Evolutionary conservation across 208 protist species (phyloP), one percentile per base, ranked within the genome.

Genomic region (Angomonas deanei): DNA sequence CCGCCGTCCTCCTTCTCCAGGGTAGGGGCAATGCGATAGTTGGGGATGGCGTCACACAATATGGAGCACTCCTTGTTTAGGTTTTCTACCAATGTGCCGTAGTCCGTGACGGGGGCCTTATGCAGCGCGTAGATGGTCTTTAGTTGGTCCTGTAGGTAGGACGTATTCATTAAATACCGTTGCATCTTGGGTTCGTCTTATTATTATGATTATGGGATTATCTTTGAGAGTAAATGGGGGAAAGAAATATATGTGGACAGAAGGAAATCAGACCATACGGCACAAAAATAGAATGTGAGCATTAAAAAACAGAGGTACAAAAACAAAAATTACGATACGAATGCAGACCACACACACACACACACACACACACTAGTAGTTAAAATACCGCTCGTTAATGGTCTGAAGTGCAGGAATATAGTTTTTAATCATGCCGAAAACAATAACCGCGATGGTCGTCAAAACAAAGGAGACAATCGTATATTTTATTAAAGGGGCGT

Each of bases 81-180:
- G 67, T 88, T 93, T 60, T 87, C 63, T 27, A 96, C 91, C 2
- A 96, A 75, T 61, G 88, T 76, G 27, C 84, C 85, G 69, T 96
- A 96, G 59, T 96, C 80, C 26, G 50, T 68, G 26, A 92, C 76
- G 0, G 82, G 86, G 49, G 78, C 73, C 42, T 91, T 93, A 69
- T 96, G 91, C 31, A 96, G 75, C 3, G 56, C 33, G 59, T 96
- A 78, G 47, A 96, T 70, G 42, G 75, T 70, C 73, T 91, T 91
- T 23, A 96, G 61, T 38, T 80, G 72, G 61, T 80, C 81, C 72
- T 93, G 86, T 36, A 96, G 68, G 66, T 94, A 96, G 64, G 84
- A 89, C 81, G 86, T 96, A 58, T 96, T 96, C 91, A 96, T 96
- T 64, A 96, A 82, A 60, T 93, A 93, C 46, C 91, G 91, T 72